Evolutionary conservation across 305 asterid genomes (phyloP), one percentile per base, ranked within the genome.

Genomic region (Rubia balearica): DNA sequence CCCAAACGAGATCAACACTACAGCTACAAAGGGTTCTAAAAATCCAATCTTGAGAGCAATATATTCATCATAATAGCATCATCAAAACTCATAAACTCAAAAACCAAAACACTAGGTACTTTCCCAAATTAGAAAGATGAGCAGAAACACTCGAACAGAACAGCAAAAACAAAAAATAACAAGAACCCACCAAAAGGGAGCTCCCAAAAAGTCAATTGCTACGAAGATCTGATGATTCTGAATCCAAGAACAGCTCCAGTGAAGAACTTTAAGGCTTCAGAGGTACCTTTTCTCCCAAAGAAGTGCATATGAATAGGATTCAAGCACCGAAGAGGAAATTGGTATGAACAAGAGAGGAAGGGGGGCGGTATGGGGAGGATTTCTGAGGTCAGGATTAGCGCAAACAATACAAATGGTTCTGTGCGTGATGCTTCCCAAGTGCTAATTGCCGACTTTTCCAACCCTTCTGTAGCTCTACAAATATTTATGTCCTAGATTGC

Each of bases 181-280:
- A 61, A 45, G 7, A 57, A 61, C 66, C 74, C 78, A 43, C 43
- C 33, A 43, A 30, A 59, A 61, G 30, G 36, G 12, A 40, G 48
- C 9, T 0, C 46, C 60, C 36, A 42, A 43, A 57, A 43, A 5
- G 19, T 45, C 16, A 46, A 60, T 60, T 60, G 36, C 42, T 36
- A 40, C 8, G 68, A 49, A 68, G 73, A 74, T 74, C 73, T 68
- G 55, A 53, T 36, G 77, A 61, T 61, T 61, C 33, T 21, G n/a
- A 74, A 51, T 40, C 61, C 42, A 64, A 40, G 13, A 72, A 5
- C 24, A 59, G 0, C 49, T 43, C 61, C 22, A 13, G 30, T 14
- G 45, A 42, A 73, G 8, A 19, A 30, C 0, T 66, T 57, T 33
- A 45, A 65, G 65, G 17, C 53, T 17, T 12, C 7, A 13, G 27